These are phyloP conservation scores for Fagopyrum esculentum DNA, from an alignment of 148 eudicot genomes.

Conservation along the genomic window DNA sequence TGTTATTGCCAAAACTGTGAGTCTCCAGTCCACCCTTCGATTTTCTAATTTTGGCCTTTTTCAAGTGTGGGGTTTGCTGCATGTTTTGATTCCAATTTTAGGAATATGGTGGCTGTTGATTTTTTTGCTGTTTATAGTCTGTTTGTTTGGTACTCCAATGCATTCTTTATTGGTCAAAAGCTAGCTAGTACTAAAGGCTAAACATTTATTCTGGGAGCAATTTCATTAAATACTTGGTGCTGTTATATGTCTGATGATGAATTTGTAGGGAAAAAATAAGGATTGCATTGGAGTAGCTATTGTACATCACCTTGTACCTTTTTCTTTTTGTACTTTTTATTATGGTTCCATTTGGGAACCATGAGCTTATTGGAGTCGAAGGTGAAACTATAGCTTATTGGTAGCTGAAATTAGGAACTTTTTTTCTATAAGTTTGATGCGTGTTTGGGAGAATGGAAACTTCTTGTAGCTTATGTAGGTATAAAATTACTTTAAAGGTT, in stretches of 20 bases:
- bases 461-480: too few species aligned
- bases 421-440: too few species aligned
- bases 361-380: too few species aligned
- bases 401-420: too few species aligned
- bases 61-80: not conserved
- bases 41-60: not conserved
- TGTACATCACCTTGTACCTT: not conserved
- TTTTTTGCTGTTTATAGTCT: not conserved
- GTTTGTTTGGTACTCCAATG: not conserved
- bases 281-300: not conserved
- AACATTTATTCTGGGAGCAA: not conserved
- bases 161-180: not conserved
- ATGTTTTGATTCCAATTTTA: not conserved
- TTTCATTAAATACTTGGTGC: not conserved
- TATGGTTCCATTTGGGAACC: too few species aligned
- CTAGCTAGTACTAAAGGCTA: not conserved
- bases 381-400: too few species aligned
- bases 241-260: not conserved
- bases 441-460: too few species aligned
- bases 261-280: not conserved
- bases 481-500: too few species aligned
- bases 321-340: not conserved
- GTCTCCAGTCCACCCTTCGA: constrained; percentile 4
- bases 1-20: constrained; percentile 93
- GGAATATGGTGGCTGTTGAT: not conserved